Evolutionary conservation across 345 rosid genomes (phyloP), one percentile per base, ranked within the genome.

Genomic region (Acer saccharum): DNA sequence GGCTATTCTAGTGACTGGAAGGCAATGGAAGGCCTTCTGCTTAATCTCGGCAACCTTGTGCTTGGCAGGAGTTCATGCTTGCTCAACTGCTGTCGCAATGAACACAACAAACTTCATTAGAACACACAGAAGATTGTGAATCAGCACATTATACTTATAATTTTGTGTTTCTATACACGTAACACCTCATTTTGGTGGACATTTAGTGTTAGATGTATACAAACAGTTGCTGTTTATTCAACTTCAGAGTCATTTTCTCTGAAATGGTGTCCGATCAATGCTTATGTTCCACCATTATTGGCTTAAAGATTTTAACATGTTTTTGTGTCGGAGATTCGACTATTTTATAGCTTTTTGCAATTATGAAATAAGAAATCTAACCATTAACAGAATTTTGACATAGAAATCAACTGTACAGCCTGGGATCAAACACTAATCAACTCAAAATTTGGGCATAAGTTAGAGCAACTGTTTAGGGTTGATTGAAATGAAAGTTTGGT

Each of bases 71-170:
- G 91, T 83, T 79, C 89, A 84, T 80, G 93, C 80, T 21, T 89
- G 94, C 84, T 85, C 92, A 3, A 74, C 89, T 18, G 94, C 87
- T 57, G 80, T 90, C 41, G 78, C 91, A 20, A 80, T 90, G 87
- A 95, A 91, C 90, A 92, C 97, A 55, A 89, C 92, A 71, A 95
- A 95, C 88, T 92, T 92, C 88, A 82, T 92, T 61, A 86, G 99
- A 86, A 88, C 86, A 63, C 99, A 95, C 81, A 81, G 97, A 84
- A 95, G 98, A 90, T 67, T 86, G 72, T 90, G 83, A 90, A 67
- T 46, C 39, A 58, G 29, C 17, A 41, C 21, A 74, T 7, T 14
- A 32, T 60, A 48, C n/a, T 3, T 17, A 0, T 1, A 10, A 46
- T 44, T 7, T 72, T 21, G 39, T 21, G 10, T 39, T 27, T 10